A percentile compares a stretch with the other conserved stretches of the same genome.
These are phyloP conservation scores for Entonaema liquescens DNA, from an alignment of 495 filamentous ascomycete species.

Conservation along the genomic window DNA sequence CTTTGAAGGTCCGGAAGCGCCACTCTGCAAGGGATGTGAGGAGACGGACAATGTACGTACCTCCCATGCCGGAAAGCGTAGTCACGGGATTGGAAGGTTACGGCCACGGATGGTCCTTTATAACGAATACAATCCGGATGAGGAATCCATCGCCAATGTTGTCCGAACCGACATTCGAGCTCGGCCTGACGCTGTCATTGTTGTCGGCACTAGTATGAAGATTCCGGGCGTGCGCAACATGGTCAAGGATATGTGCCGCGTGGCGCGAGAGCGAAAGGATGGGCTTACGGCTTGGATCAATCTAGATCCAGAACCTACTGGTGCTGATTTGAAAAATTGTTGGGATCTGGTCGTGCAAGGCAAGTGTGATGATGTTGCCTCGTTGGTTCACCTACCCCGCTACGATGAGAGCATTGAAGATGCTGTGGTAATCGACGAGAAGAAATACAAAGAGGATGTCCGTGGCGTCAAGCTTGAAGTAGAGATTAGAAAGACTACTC, in stretches of 20 bases:
- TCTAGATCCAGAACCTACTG: slow-evolving; percentile 78
- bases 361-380: slow-evolving; percentile 87
- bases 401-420: slow-evolving; percentile 74
- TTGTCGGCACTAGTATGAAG: slow-evolving; percentile 94
- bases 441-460: slow-evolving; percentile 48
- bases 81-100: slow-evolving; percentile 90
- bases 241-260: slow-evolving; percentile 86
- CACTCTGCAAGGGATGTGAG: slow-evolving; percentile 79
- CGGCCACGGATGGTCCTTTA: slow-evolving; percentile 95
- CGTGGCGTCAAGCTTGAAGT: slow-evolving; percentile 52
- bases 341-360: slow-evolving; percentile 91
- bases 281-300: slow-evolving; percentile 97
- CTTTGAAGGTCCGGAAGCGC: slow-evolving; percentile 85
- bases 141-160: slow-evolving; percentile 92
- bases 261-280: slow-evolving; percentile 79
- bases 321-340: slow-evolving; percentile 86
- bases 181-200: slow-evolving; percentile 88
- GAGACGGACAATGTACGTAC: slow-evolving; percentile 78
- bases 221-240: slow-evolving; percentile 91
- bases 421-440: slow-evolving; percentile 51
- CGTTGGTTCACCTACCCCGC: slow-evolving; percentile 71
- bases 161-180: slow-evolving; percentile 83
- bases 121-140: slow-evolving; percentile 96
- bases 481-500: slow-evolving; percentile 35
- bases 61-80: slow-evolving; percentile 82